Percentiles rank a stretch among this genome's conserved stretches.
Conservation (phyloP, 768 basidiomycete genomes). For the Phaffia australis region DNA sequence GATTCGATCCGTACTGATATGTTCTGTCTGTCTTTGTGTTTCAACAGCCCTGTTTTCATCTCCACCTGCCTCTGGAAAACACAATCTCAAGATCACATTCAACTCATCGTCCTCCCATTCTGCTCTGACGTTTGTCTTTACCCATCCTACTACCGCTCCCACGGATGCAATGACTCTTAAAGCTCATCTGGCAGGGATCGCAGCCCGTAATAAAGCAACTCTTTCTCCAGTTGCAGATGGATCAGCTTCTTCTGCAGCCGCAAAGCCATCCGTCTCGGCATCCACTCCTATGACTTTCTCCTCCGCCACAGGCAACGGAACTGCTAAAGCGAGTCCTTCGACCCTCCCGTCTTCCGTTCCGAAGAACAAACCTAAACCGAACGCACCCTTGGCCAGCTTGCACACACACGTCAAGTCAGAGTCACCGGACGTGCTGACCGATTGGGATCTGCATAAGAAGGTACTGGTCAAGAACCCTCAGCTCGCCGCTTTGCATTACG, state of each 20-base stretch:
- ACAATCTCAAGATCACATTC: slow-evolving; percentile 36
- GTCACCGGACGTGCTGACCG: slow-evolving; percentile 22
- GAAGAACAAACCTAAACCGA: too few relatives aligned
- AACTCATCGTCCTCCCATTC: slow-evolving; percentile 30
- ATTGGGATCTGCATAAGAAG: slow-evolving; percentile 27
- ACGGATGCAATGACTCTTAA: slow-evolving; percentile 33
- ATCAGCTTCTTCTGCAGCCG: not conserved
- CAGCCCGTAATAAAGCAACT: slow-evolving; percentile 29
- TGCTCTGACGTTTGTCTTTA: slow-evolving; percentile 36
- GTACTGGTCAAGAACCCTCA: slow-evolving; percentile 69
- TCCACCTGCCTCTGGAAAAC: slow-evolving; percentile 33
- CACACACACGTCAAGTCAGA: slow-evolving; percentile 11
- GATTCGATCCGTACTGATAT: slow-evolving; percentile 24
- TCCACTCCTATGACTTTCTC: not conserved
- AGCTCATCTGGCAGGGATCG: slow-evolving; percentile 33
- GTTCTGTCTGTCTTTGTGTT: slow-evolving; percentile 29
- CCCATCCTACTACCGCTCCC: slow-evolving; percentile 27
- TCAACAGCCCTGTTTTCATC: slow-evolving; percentile 37
- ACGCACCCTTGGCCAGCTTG: too few relatives aligned
- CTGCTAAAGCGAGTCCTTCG: too few relatives aligned
- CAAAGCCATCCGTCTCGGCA: slow-evolving; percentile 4
- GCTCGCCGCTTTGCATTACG: slow-evolving; percentile 67
- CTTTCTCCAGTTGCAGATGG: not conserved
- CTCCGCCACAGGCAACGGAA: too few relatives aligned
- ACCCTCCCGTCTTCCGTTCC: too few relatives aligned